Percentiles rank a stretch among this genome's conserved stretches.
Conservation (phyloP, 1,284 basidiomycete genomes). For the Ganoderma sp. region DNA sequence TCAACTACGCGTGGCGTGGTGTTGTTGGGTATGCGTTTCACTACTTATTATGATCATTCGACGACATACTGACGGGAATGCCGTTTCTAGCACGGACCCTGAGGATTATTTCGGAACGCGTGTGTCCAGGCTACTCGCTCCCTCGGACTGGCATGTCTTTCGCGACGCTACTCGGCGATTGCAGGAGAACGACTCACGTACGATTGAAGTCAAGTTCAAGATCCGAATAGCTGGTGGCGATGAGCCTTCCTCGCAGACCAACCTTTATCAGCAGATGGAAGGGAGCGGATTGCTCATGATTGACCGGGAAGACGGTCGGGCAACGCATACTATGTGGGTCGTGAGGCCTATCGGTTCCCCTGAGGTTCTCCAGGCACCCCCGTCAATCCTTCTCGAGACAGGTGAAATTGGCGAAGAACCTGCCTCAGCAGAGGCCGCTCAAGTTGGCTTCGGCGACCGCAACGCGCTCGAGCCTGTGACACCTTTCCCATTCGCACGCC, state of each 20-base stretch:
- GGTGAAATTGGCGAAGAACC: slow-evolving; percentile 59
- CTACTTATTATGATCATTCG: background rate
- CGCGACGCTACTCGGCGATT: slow-evolving; percentile 87
- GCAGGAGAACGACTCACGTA: slow-evolving; percentile 91
- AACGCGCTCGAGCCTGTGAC: slow-evolving; percentile 55
- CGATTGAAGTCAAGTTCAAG: slow-evolving; percentile 91
- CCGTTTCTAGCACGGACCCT: slow-evolving; percentile 75
- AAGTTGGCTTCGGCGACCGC: slow-evolving; percentile 41
- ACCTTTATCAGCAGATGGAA: slow-evolving; percentile 87
- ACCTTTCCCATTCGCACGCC: slow-evolving; percentile 74
- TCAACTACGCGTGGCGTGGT: slow-evolving; percentile 93
- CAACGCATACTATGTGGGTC: slow-evolving; percentile 99
- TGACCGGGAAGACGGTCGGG: slow-evolving; percentile 83
- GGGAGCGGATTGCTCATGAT: slow-evolving; percentile 99
- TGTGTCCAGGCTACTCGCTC: slow-evolving; percentile 83
- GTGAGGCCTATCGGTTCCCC: slow-evolving; percentile 84
- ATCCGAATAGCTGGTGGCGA: slow-evolving; percentile 70
- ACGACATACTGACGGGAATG: background rate
- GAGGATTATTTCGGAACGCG: slow-evolving; percentile 81
- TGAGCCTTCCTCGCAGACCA: slow-evolving; percentile 54
- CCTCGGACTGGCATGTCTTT: slow-evolving; percentile 88
- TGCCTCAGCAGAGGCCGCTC: slow-evolving; percentile 42
- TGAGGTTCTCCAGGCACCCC: slow-evolving; percentile 66
- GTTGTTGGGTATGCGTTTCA: slow-evolving; percentile 83
- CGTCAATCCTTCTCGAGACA: slow-evolving; percentile 59